Conservation (phyloP, 169 alveolate species). For the Blepharisma undulans region DNA sequence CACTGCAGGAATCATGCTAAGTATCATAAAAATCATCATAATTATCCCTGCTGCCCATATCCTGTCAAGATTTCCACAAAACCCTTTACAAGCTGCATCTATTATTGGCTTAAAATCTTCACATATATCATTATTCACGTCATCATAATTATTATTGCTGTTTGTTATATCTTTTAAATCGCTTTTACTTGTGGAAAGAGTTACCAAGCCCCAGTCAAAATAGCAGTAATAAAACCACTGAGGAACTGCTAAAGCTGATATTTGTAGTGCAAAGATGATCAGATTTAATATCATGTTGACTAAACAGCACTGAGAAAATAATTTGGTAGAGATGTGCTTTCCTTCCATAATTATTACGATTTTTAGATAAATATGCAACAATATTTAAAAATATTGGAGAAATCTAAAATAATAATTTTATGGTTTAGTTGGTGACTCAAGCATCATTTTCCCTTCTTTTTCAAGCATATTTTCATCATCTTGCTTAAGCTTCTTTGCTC, state of each 20-base stretch:
- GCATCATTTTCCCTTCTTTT: background rate
- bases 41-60: background rate
- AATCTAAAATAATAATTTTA: background rate
- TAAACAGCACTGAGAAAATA: background rate
- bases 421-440: background rate
- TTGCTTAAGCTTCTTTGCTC: background rate
- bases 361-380: background rate
- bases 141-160: background rate
- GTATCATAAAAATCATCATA: background rate
- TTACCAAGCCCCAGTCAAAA: background rate
- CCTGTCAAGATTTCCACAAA: background rate
- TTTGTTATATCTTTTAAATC: background rate
- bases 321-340: background rate
- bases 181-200: background rate
- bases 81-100: conserved; percentile 13
- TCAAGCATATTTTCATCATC: background rate
- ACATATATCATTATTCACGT: conserved; percentile 1
- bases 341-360: background rate
- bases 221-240: conserved; percentile 29
- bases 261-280: background rate
- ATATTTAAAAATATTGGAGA: background rate
- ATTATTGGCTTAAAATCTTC: background rate
- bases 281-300: background rate
- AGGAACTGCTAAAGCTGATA: background rate
- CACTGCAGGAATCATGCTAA: background rate